These are phyloP conservation scores for Kodamaea restingae DNA, from an alignment of 805 yeast genomes.

Conservation along the genomic window DNA sequence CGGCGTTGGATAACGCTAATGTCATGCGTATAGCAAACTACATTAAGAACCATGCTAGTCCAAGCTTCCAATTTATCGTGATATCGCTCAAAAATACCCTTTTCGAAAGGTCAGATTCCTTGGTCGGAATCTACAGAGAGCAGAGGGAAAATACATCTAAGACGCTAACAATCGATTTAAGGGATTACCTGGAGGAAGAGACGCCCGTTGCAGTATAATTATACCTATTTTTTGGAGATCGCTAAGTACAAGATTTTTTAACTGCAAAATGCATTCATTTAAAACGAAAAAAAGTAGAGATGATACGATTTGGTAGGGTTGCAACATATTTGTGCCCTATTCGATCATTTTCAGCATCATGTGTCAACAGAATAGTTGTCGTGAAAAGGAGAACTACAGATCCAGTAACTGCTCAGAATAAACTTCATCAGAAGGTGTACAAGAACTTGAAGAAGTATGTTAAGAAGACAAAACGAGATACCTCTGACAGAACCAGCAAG, in stretches of 20 bases:
- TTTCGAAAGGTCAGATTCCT: constrained; percentile 83
- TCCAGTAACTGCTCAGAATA: neutral
- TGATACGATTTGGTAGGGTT: neutral
- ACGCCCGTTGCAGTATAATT: neutral
- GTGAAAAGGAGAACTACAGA: constrained; percentile 4
- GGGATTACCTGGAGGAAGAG: constrained; percentile 48
- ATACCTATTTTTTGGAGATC: no score
- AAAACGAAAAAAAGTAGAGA: neutral
- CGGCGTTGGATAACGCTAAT: constrained; percentile 89
- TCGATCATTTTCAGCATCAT: neutral
- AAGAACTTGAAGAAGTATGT: constrained; percentile 10
- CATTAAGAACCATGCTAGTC: constrained; percentile 69
- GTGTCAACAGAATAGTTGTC: constrained; percentile 1
- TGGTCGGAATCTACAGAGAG: constrained; percentile 90
- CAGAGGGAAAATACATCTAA: constrained; percentile 68
- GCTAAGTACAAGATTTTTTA: no score
- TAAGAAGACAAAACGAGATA: constrained; percentile 28
- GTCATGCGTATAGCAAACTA: constrained; percentile 85
- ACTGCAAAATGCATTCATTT: neutral
- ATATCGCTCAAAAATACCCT: constrained; percentile 84
- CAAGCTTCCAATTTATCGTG: constrained; percentile 84
- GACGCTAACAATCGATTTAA: constrained; percentile 69
- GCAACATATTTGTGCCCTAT: neutral
- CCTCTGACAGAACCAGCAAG: constrained; percentile 26
- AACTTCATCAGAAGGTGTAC: constrained; percentile 1